Percentiles rank a stretch among this genome's conserved stretches.
These are phyloP conservation scores for Plasmodium knowlesi DNA, from an alignment of 169 alveolate species.

Conservation along the genomic window DNA sequence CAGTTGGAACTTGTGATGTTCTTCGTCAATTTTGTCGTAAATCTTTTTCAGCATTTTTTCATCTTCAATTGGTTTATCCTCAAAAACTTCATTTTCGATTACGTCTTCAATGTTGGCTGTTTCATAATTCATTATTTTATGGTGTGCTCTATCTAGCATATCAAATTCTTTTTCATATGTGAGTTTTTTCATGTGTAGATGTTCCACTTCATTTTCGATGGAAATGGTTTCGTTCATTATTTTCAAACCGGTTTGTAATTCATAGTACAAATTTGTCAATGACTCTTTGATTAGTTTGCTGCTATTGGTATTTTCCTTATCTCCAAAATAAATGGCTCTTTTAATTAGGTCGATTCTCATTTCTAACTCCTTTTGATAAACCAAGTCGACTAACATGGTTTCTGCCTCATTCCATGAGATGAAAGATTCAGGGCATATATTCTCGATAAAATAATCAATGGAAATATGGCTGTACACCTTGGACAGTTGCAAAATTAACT, in stretches of 20 bases:
- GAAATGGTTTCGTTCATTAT: slow-evolving; percentile 63
- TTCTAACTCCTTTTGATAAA: slow-evolving; percentile 79
- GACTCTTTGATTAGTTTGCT: slow-evolving; percentile 43
- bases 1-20: slow-evolving; percentile 54
- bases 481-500: slow-evolving; percentile 85
- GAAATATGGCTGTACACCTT: slow-evolving; percentile 88
- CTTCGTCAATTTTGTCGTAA: slow-evolving; percentile 72
- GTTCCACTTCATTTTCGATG: slow-evolving; percentile 67
- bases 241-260: slow-evolving; percentile 49
- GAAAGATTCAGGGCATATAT: slow-evolving; percentile 89
- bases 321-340: slow-evolving; percentile 75
- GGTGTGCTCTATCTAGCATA: slow-evolving; percentile 57
- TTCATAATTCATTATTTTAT: slow-evolving; percentile 17
- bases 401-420: slow-evolving; percentile 91
- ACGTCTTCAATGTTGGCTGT: slow-evolving; percentile 56
- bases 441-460: slow-evolving; percentile 86
- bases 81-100: slow-evolving; percentile 58
- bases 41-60: slow-evolving; percentile 54
- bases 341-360: slow-evolving; percentile 83
- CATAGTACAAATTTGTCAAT: slow-evolving; percentile 35
- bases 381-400: slow-evolving; percentile 85
- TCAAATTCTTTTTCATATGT: slow-evolving; percentile 69
- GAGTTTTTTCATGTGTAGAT: slow-evolving; percentile 16
- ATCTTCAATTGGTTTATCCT: slow-evolving; percentile 72
- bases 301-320: slow-evolving; percentile 37